phyloP scores from a whole-genome alignment of 176 grass and related monocot genomes.

The Elymus sibiricus region DNA sequence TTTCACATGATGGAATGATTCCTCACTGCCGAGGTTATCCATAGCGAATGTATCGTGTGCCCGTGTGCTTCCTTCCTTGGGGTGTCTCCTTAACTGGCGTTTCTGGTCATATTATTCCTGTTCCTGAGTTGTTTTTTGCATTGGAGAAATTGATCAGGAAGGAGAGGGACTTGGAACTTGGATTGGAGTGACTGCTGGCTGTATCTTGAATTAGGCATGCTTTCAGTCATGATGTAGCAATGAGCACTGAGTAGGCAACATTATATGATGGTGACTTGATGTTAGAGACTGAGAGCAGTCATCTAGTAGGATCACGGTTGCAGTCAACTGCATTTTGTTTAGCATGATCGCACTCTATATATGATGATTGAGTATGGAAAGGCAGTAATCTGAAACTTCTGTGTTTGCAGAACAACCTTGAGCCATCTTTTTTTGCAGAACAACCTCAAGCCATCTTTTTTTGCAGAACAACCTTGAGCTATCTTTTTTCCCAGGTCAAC shows the following conservation, averaged over 20 bases:
- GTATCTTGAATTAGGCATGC: too few species aligned
- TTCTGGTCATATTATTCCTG: background rate
- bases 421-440: too few species aligned
- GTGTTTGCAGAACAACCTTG: too few species aligned
- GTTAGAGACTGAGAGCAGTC: too few species aligned
- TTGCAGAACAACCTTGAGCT: too few species aligned
- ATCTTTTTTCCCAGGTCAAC: background rate
- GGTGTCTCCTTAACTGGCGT: background rate
- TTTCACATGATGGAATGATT: background rate
- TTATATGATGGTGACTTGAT: too few species aligned
- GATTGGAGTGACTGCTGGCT: background rate
- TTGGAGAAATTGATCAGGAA: background rate
- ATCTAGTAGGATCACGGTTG: background rate
- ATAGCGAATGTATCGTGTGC: background rate
- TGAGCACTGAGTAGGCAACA: too few species aligned
- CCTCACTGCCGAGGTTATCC: background rate
- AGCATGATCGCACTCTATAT: background rate
- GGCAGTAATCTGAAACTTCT: background rate
- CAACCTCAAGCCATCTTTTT: too few species aligned
- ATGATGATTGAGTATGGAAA: background rate
- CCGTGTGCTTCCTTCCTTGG: background rate
- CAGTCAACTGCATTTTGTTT: background rate
- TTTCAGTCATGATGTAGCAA: too few species aligned
- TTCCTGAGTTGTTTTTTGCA: background rate
- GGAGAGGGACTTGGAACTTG: background rate